Conservation (phyloP, 495 filamentous ascomycete genomes). For the Sordaria brevicollis region DNA sequence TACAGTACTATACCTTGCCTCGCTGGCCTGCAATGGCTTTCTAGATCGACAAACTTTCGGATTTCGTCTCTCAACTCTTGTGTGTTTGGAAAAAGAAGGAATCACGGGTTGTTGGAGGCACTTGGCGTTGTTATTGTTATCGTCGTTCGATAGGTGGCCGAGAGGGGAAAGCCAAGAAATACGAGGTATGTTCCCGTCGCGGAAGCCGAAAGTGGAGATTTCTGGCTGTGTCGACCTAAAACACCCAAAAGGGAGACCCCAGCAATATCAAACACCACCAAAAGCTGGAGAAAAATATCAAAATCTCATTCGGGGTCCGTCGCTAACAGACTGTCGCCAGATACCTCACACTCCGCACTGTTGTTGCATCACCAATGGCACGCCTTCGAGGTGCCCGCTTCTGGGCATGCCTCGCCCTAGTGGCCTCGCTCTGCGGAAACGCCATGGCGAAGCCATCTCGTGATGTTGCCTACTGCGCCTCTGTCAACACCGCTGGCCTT, state of each 20-base stretch:
- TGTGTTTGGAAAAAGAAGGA: not conserved
- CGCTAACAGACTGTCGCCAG: not conserved
- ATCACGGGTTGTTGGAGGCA: not conserved
- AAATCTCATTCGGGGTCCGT: not conserved
- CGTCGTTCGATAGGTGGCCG: not conserved
- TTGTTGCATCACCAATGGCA: constrained; percentile 11
- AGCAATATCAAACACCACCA: not conserved
- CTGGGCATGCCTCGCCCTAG: constrained; percentile 11
- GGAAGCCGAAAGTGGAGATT: not conserved
- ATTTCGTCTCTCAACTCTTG: not conserved
- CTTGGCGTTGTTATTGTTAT: not conserved
- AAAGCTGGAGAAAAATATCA: not conserved
- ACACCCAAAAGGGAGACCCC: not conserved
- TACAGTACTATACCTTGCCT: not conserved
- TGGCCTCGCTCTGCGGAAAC: constrained; percentile 5
- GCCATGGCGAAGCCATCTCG: constrained; percentile 15
- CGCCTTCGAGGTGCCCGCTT: constrained; percentile 7
- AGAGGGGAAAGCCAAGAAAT: not conserved
- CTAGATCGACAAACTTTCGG: not conserved
- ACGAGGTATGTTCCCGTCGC: not conserved
- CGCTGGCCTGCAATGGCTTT: not conserved
- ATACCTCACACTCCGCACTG: not conserved
- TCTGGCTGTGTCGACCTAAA: not conserved
- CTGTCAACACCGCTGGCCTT: constrained; percentile 25
- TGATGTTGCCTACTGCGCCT: constrained; percentile 30